Conservation (phyloP, 1,284 basidiomycete genomes). For the Sanghuangporus weigelae region DNA sequence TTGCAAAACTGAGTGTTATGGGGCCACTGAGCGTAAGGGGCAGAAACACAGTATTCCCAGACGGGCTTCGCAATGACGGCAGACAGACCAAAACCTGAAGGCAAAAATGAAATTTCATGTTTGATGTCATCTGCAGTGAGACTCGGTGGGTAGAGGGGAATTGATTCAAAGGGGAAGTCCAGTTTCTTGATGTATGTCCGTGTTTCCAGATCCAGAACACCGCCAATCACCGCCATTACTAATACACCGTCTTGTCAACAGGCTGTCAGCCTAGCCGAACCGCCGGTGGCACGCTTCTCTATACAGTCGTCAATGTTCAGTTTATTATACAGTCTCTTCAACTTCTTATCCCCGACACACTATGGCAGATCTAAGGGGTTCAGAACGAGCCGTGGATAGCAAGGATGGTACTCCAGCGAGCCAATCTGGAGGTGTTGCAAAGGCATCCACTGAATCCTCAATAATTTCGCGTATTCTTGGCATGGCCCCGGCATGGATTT, state of each 20-base stretch:
- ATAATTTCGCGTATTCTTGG: slow-evolving; percentile 13
- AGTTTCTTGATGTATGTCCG: too few relatives aligned
- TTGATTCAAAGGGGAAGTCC: too few relatives aligned
- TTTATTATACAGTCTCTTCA: neutral
- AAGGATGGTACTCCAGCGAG: neutral
- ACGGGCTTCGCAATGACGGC: too few relatives aligned
- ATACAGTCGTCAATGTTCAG: neutral
- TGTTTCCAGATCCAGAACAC: too few relatives aligned
- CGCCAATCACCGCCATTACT: too few relatives aligned
- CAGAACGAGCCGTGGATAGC: neutral
- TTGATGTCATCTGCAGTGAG: too few relatives aligned
- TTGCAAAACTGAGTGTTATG: too few relatives aligned
- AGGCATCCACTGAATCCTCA: neutral
- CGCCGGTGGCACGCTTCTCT: neutral
- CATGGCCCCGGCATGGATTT: slow-evolving; percentile 24
- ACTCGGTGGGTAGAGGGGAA: too few relatives aligned
- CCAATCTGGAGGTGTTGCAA: neutral
- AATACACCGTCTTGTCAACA: neutral
- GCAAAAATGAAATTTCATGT: too few relatives aligned
- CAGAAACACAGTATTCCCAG: too few relatives aligned
- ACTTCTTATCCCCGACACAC: neutral
- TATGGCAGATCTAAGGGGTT: neutral
- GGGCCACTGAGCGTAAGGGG: too few relatives aligned
- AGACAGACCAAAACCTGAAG: too few relatives aligned
- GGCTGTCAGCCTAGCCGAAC: neutral